phyloP scores from a whole-genome alignment of 116 monocot species.

The Cymodocea nodosa region DNA sequence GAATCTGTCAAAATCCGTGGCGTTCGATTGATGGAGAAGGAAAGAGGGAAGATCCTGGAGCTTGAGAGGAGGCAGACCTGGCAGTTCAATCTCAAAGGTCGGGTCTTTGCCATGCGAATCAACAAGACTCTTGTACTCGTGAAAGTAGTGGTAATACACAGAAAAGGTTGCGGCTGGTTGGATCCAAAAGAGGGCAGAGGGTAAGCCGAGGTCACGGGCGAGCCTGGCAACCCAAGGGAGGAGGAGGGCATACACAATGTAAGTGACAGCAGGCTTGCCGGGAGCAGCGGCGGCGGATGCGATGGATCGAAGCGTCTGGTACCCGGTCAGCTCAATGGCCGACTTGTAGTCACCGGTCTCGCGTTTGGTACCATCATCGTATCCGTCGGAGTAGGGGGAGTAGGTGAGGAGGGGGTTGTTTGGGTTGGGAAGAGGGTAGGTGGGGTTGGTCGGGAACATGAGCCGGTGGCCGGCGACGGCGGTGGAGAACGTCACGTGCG shows the following conservation, averaged over 20 bases:
- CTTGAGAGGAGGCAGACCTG: slow-evolving; percentile 24
- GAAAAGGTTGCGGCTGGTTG: slow-evolving; percentile 48
- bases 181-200: slow-evolving; percentile 33
- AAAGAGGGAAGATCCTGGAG: slow-evolving; percentile 46
- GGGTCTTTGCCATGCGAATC: slow-evolving; percentile 11
- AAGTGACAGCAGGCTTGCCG: slow-evolving; percentile 19
- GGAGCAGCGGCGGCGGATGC: slow-evolving; percentile 6
- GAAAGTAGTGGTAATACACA: slow-evolving; percentile 52
- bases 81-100: slow-evolving; percentile 1
- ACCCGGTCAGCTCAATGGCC: neutral
- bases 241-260: slow-evolving; percentile 28
- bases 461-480: too few relatives aligned
- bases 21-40: neutral
- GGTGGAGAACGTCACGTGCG: slow-evolving; percentile 21
- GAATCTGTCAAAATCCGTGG: slow-evolving; percentile 2
- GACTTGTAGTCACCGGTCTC: neutral
- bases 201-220: slow-evolving; percentile 17
- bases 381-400: slow-evolving; percentile 32
- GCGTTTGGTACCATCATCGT: slow-evolving; percentile 18
- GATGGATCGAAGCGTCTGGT: slow-evolving; percentile 8
- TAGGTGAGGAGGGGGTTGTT: slow-evolving; percentile 15
- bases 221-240: slow-evolving; percentile 29
- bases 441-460: slow-evolving; percentile 13
- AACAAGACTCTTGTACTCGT: slow-evolving; percentile 23
- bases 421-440: neutral